Conservation (phyloP, 1,139 yeast genomes). For the Scheffersomyces quercinus region DNA sequence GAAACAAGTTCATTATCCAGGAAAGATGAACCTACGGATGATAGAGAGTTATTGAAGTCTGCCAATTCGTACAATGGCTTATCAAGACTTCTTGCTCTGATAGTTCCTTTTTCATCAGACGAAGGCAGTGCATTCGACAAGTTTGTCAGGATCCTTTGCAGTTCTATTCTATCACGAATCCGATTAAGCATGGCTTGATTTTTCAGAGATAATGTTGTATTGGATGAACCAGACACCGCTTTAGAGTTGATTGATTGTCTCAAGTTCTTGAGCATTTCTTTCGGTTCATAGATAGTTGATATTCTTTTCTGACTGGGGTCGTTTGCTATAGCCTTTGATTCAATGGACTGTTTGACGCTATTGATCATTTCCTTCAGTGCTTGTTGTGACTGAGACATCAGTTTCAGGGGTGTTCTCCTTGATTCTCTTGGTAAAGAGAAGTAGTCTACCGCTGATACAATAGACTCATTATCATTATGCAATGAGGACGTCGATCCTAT, state of each 20-base stretch:
- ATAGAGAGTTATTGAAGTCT: constrained; percentile 11
- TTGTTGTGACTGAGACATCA: constrained; percentile 3
- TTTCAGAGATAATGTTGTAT: constrained; percentile 7
- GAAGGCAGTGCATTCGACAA: constrained; percentile 1
- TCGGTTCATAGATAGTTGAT: constrained; percentile 11
- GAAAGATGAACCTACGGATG: constrained; percentile 14
- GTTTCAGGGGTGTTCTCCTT: not conserved
- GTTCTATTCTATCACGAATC: constrained; percentile 22
- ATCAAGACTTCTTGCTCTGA: not conserved
- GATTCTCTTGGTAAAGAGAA: not conserved
- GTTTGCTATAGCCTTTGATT: constrained; percentile 11
- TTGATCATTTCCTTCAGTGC: constrained; percentile 14
- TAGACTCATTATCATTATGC: no score
- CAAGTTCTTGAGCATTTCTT: constrained; percentile 20
- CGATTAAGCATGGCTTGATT: constrained; percentile 18
- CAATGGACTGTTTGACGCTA: constrained; percentile 13
- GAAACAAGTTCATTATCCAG: constrained; percentile 7
- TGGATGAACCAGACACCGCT: constrained; percentile 4
- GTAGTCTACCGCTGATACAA: not conserved
- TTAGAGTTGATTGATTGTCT: constrained; percentile 18
- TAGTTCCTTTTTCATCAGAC: not conserved
- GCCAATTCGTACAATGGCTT: constrained; percentile 4
- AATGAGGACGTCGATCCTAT: no score
- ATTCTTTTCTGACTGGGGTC: constrained; percentile 10
- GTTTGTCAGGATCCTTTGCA: constrained; percentile 9